These are phyloP conservation scores for Cyclanthera cordifolia DNA, from an alignment of 306 rosid genomes.

Conservation along the genomic window DNA sequence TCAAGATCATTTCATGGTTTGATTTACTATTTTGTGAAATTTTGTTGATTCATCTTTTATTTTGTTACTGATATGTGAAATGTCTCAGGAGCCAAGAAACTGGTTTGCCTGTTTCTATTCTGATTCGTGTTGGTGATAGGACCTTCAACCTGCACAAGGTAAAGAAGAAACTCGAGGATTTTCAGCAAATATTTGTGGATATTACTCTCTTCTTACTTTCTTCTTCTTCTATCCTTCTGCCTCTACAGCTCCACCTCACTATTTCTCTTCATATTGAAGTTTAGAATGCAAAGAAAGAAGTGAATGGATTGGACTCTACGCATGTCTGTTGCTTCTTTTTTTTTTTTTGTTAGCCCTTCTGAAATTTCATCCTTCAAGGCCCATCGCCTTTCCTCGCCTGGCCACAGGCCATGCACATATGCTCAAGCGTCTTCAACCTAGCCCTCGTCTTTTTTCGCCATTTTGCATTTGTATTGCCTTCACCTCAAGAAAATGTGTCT, in stretches of 20 bases:
- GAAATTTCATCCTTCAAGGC: too few relatives aligned
- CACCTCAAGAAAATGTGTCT: too few relatives aligned
- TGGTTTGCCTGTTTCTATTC: conserved; percentile 62
- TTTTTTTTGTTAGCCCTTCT: too few relatives aligned
- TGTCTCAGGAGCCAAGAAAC: conserved; percentile 79
- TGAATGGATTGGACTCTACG: background rate
- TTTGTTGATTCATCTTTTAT: background rate
- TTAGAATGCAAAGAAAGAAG: background rate
- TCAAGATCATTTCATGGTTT: conserved; percentile 75
- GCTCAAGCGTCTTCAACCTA: too few relatives aligned
- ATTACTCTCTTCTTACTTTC: background rate
- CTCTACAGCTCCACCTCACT: background rate
- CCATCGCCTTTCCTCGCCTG: too few relatives aligned
- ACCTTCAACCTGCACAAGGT: conserved; percentile 68
- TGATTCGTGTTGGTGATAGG: conserved; percentile 45
- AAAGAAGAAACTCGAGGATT: background rate
- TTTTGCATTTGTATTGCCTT: too few relatives aligned
- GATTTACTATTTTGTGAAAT: conserved; percentile 2
- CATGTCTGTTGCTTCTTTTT: background rate
- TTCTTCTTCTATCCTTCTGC: background rate
- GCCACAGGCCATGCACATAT: too few relatives aligned
- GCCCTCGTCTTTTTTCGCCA: too few relatives aligned
- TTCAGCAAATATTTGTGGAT: background rate
- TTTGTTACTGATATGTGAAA: background rate
- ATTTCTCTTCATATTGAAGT: background rate